These are phyloP conservation scores for Fusarium vanettenii DNA, from an alignment of 2,329 filamentous ascomycete genomes.

Conservation along the genomic window DNA sequence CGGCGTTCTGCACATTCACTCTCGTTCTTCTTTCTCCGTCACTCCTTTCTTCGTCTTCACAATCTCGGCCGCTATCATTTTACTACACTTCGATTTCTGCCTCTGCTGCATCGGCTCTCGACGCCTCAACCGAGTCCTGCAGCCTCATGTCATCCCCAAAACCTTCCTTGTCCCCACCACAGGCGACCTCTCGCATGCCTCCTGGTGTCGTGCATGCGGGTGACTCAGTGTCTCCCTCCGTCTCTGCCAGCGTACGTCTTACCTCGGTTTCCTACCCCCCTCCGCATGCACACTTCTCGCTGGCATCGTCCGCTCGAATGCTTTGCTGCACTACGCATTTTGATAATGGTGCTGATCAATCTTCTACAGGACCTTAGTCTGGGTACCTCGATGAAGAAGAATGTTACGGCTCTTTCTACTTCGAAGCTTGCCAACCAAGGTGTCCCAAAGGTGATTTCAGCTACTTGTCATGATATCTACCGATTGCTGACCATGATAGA, in stretches of 20 bases:
- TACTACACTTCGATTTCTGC: slow-evolving; percentile 11
- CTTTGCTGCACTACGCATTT: background rate
- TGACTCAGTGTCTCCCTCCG: slow-evolving; percentile 23
- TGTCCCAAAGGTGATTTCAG: slow-evolving; percentile 60
- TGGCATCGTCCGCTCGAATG: background rate
- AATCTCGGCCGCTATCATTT: slow-evolving; percentile 43
- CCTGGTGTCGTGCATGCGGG: slow-evolving; percentile 25
- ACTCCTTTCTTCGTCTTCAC: slow-evolving; percentile 42
- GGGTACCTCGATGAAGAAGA: slow-evolving; percentile 52
- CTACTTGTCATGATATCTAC: background rate
- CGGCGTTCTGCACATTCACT: slow-evolving; percentile 37
- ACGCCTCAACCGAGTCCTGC: slow-evolving; percentile 4
- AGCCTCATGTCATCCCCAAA: slow-evolving; percentile 47
- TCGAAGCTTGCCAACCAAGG: slow-evolving; percentile 68
- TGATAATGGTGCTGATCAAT: slow-evolving; percentile 2
- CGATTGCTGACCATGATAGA: slow-evolving; percentile 51
- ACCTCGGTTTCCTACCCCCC: background rate
- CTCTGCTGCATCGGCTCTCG: slow-evolving; percentile 12
- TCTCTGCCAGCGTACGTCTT: slow-evolving; percentile 33
- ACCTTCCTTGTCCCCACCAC: slow-evolving; percentile 43
- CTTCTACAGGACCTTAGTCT: slow-evolving; percentile 35
- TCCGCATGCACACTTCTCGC: background rate
- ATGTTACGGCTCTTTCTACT: slow-evolving; percentile 60
- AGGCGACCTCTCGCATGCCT: slow-evolving; percentile 33
- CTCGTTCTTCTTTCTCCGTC: slow-evolving; percentile 46